phyloP scores from a whole-genome alignment of 495 filamentous ascomycete species.

The Aspergillus hancockii region DNA sequence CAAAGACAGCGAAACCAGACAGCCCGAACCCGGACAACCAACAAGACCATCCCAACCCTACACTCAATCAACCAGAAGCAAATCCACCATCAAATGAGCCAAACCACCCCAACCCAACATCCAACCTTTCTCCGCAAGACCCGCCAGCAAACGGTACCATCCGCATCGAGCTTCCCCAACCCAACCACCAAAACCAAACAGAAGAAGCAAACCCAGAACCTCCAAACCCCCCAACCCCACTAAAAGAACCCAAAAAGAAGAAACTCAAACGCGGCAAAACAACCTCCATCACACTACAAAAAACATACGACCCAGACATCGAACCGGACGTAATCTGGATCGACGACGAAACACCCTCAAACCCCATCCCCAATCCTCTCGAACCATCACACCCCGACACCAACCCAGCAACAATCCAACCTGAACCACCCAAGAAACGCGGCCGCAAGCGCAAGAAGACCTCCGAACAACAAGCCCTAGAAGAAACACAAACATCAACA shows the following conservation, averaged over 20 bases:
- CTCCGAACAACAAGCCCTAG: conserved; percentile 20
- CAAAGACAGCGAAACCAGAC: conserved; percentile 20
- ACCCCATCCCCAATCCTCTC: not conserved
- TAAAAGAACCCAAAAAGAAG: conserved; percentile 39
- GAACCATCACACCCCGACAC: conserved; percentile 1
- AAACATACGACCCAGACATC: conserved; percentile 27
- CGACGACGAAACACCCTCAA: conserved; percentile 31
- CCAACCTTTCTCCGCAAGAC: not conserved
- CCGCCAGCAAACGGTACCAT: not conserved
- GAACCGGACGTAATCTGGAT: conserved; percentile 44
- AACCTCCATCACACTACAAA: conserved; percentile 31
- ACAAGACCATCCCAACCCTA: not conserved
- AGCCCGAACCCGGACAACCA: not conserved
- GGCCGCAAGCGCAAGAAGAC: conserved; percentile 48
- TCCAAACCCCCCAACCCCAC: not conserved
- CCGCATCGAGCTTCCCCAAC: not conserved
- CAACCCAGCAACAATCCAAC: conserved; percentile 3
- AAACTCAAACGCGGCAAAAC: conserved; percentile 43
- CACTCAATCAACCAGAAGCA: not conserved
- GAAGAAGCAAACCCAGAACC: conserved; percentile 4
- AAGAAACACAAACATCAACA: conserved; percentile 7
- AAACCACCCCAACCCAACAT: not conserved
- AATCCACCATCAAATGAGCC: not conserved
- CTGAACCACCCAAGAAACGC: conserved; percentile 41
- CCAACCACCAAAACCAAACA: conserved; percentile 5